Percentiles rank a stretch among this genome's conserved stretches.
Conservation (phyloP, 2,329 filamentous ascomycete genomes). For the Hymenoscyphus infarciens region DNA sequence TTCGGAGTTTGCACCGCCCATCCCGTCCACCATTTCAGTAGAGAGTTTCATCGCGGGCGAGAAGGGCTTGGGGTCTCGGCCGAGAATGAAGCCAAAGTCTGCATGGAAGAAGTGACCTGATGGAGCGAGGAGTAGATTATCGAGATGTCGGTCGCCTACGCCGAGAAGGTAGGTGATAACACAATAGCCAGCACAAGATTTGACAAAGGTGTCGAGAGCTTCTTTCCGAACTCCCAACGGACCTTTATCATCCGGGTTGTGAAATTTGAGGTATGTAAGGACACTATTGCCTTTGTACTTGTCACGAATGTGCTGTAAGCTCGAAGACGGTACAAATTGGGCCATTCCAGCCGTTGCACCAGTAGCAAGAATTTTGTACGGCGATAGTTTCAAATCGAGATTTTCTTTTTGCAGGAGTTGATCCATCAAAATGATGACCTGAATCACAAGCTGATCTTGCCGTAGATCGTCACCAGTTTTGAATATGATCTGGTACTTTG, state of each 20-base stretch:
- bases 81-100: slow-evolving; percentile 97
- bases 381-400: slow-evolving; percentile 87
- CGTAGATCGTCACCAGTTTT: slow-evolving; percentile 95
- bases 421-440: slow-evolving; percentile 97
- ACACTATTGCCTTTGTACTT: slow-evolving; percentile 75
- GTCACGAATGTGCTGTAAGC: slow-evolving; percentile 74
- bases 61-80: slow-evolving; percentile 94
- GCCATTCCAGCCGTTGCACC: slow-evolving; percentile 85
- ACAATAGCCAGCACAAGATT: slow-evolving; percentile 94
- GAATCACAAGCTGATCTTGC: slow-evolving; percentile 95
- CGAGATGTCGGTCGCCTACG: slow-evolving; percentile 91
- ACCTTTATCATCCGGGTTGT: slow-evolving; percentile 81
- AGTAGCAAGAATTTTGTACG: slow-evolving; percentile 94
- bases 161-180: slow-evolving; percentile 98
- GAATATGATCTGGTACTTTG: slow-evolving; percentile 89
- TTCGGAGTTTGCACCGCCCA: slow-evolving; percentile 79
- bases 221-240: slow-evolving; percentile 87
- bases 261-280: slow-evolving; percentile 78
- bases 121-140: slow-evolving; percentile 88
- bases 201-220: slow-evolving; percentile 90
- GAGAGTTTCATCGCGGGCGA: slow-evolving; percentile 95
- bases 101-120: slow-evolving; percentile 97
- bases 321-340: slow-evolving; percentile 87
- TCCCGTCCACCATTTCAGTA: slow-evolving; percentile 97
- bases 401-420: slow-evolving; percentile 94